Evolutionary conservation across 345 rosid species (phyloP), one percentile per base, ranked within the genome.

Genomic region (Pelargonium nanum): DNA sequence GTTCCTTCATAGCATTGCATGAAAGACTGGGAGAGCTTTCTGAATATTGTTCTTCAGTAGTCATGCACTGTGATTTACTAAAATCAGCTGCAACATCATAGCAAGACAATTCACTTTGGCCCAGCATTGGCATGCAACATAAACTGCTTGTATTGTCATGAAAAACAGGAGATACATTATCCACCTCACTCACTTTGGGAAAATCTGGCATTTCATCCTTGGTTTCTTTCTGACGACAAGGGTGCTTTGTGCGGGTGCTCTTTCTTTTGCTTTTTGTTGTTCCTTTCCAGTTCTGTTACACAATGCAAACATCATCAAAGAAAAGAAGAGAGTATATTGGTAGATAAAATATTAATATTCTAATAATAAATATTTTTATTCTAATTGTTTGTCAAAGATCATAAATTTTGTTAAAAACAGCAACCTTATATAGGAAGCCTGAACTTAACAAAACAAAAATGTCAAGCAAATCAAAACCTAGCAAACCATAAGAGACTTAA

Each of bases 61-160:
- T 22, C 25, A 26, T 61, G 68, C 32, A 53, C 28, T 53, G 55
- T n/a, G 59, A 55, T 65, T 69, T 72, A 55, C 55, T 63, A 51
- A 48, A 62, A 74, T 73, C 80, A 65, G 53, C 83, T 73, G 81
- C 80, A 82, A 74, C 78, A 80, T 82, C 78, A 82, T 65, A 72
- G 68, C 53, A 78, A 76, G 75, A 75, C 61, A 67, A 70, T 77
- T 78, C 84, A 76, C 78, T 70, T 74, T 65, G 80, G 73, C 65
- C 78, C 54, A 59, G 68, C 73, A 67, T 68, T 69, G 82, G 78
- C 75, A 63, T 58, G 72, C 75, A 73, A 76, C 70, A 67, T 55
- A 78, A 74, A 75, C 69, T 62, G 67, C 80, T 77, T 40, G 76
- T 53, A 61, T 61, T 77, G 74, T 73, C 73, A 62, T 68, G 67